Base-by-base conservation (phyloP, 179 eudicot species). In the Silene vulgaris region DNA sequence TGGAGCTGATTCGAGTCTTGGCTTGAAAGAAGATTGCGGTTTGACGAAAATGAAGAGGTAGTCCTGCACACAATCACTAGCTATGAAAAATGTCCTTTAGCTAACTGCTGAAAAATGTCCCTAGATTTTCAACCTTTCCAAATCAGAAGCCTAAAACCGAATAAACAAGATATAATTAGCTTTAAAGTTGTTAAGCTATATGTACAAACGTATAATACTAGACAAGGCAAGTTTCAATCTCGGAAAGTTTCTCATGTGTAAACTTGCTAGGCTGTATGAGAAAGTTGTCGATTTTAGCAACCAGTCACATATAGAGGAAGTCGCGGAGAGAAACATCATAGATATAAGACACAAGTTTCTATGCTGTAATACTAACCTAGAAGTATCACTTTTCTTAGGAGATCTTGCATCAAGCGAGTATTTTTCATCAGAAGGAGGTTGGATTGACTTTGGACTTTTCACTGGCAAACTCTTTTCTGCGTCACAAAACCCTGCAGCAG, bases 21-120 rank as follows among this genome's bases (percentile, higher is more conserved):
- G 57, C 80, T 82, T 68, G 91, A 77, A 59, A 87, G 81, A 78
- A 88, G 82, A 77, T 91, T 90, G 14, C 75, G 85, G 68, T 81
- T 82, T 37, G 96, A 89, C 76, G 97, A 86, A 69, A 85, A 85
- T 32, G 90, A 79, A 59, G 79, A 65, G 26, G 32, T 37, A 52
- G 79, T 72, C 77, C 84, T 81, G 79, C 78, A 71, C 54, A 71
- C 20, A 63, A 72, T 26, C 64, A 26, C 37, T 56, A 16, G 30
- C 54, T 64, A 32, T 76, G 37, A 68, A 19, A 54, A 68, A 28
- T 50, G 13, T 9, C 52, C 48, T 45, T 13, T 11, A 45, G 14
- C 52, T 45, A 45, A 11, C 52, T 45, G 52, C 52, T 16, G 19
- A 56, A 56, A 52, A 56, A 56, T n/a, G 17, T n/a, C 60, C 6